phyloP scores from a whole-genome alignment of 148 eudicot species.

The Nepenthes mirabilis region DNA sequence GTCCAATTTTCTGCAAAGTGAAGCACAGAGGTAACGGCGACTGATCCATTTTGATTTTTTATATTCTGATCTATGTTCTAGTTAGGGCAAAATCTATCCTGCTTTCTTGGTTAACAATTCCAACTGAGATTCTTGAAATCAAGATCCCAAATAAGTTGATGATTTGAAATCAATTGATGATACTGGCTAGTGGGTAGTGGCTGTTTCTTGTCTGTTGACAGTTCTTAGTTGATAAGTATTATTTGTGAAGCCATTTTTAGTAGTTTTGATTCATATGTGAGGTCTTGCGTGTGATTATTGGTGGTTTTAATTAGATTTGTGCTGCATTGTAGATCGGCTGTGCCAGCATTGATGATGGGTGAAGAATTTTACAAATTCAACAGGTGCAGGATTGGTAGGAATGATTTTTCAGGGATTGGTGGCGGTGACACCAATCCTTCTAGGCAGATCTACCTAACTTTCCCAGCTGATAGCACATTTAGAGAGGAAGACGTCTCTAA shows the following conservation, averaged over 20 bases:
- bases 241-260: not conserved
- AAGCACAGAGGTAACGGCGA: constrained; percentile 42
- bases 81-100: not conserved
- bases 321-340: constrained; percentile 47
- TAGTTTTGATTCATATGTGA: not conserved
- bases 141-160: not conserved
- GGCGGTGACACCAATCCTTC: constrained; percentile 33
- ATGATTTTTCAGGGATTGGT: constrained; percentile 45
- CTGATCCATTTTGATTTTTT: not conserved
- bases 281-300: not conserved
- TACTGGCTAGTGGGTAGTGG: not conserved
- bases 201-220: not conserved
- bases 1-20: constrained; percentile 35
- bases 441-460: constrained; percentile 83
- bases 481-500: constrained; percentile 84
- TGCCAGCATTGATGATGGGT: constrained; percentile 65
- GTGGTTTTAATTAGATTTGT: constrained; percentile 9
- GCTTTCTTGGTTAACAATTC: too few relatives aligned
- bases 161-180: not conserved
- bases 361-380: constrained; percentile 55
- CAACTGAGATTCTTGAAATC: too few relatives aligned
- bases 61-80: not conserved
- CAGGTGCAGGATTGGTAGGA: constrained; percentile 38
- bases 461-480: constrained; percentile 90
- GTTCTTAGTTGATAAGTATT: not conserved